Base-by-base conservation (phyloP, 1,284 basidiomycete genomes). In the Neonothopanus nambi region DNA sequence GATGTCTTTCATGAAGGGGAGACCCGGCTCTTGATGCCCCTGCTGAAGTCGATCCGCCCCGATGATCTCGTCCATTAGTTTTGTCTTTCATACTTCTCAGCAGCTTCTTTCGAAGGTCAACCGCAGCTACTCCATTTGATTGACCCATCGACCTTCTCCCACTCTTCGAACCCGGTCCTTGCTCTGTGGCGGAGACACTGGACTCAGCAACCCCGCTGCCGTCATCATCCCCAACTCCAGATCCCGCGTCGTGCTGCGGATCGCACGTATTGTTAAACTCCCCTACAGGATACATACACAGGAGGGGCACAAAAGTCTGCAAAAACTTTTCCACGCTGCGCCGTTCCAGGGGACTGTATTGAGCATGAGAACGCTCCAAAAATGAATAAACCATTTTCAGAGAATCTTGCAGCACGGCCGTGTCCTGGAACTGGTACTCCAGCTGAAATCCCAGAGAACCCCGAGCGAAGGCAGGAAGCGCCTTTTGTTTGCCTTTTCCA, bases 381-480 rank as follows among this genome's bases (percentile, higher is more conserved):
- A 92, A 98, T 38, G 88, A 86, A 67, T 93, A 89, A 53, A 95
- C 82, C 66, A 99, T 80, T 77, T 94, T 95, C 67, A 97, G 79
- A 12, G 88, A 81, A 67, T 99, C 96, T 58, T 91, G 87, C 62
- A 99, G 72, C 43, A 96, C 90, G 17, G 81, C 79, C 23, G 82
- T 82, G 69, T 98, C 93, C 57, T 82, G 76, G 68, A 98, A 86
- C 48, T 79, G 74, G 66, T 88, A 95, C 61, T 89, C 84, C 50
- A 96, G 81, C 69, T 98, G 96, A 61, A 82, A 78, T 30, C 78
- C 82, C 39, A 77, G 74, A 20, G 76, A 79, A 8, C 79, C 56
- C 5, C 30, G 65, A 38, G 55, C 54, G 35, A 51, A 57, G 21
- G 54, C 26, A 40, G 52, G 48, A 26, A 40, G 35, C 13, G 21